Percentiles rank a stretch among this genome's conserved stretches.
Conservation (phyloP, 1,139 yeast species). For the Saccharomyces uvarum region DNA sequence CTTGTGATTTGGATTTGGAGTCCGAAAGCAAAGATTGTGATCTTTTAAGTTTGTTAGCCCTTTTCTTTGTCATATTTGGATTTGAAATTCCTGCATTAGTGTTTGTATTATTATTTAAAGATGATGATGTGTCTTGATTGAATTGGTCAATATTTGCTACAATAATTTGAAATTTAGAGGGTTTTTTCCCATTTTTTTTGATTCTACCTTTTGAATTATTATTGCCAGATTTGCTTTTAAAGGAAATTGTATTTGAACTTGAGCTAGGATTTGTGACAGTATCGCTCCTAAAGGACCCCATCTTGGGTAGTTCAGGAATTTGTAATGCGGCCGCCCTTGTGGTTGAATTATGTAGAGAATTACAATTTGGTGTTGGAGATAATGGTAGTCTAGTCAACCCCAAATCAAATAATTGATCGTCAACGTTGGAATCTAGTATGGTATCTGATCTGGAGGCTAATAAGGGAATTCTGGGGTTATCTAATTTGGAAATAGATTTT, state of each 20-base stretch:
- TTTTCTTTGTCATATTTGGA: not conserved
- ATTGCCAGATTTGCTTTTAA: not conserved
- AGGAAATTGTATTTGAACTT: slow-evolving; percentile 4
- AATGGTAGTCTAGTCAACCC: slow-evolving; percentile 15
- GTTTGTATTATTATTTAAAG: not conserved
- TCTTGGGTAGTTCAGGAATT: slow-evolving; percentile 32
- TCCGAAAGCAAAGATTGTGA: slow-evolving; percentile 10
- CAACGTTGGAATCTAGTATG: slow-evolving; percentile 14
- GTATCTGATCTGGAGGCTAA: slow-evolving; percentile 4
- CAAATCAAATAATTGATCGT: slow-evolving; percentile 8
- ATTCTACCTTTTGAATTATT: slow-evolving; percentile 10
- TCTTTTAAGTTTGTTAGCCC: slow-evolving; percentile 7
- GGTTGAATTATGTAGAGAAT: slow-evolving; percentile 2
- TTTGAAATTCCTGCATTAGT: slow-evolving; percentile 1
- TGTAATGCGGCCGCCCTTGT: slow-evolving; percentile 9
- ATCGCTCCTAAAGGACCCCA: slow-evolving; percentile 32
- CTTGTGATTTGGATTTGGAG: slow-evolving; percentile 1
- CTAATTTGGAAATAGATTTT: slow-evolving; percentile 21
- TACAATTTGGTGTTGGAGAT: slow-evolving; percentile 30
- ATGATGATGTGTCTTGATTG: slow-evolving; percentile 9
- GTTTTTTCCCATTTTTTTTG: slow-evolving; percentile 20
- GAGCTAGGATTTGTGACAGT: slow-evolving; percentile 8
- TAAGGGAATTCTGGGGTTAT: slow-evolving; percentile 4
- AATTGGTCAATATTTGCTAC: slow-evolving; percentile 31
- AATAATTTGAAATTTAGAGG: slow-evolving; percentile 31